These are phyloP conservation scores for Russula ochroleuca DNA, from an alignment of 768 basidiomycete genomes.

Conservation along the genomic window DNA sequence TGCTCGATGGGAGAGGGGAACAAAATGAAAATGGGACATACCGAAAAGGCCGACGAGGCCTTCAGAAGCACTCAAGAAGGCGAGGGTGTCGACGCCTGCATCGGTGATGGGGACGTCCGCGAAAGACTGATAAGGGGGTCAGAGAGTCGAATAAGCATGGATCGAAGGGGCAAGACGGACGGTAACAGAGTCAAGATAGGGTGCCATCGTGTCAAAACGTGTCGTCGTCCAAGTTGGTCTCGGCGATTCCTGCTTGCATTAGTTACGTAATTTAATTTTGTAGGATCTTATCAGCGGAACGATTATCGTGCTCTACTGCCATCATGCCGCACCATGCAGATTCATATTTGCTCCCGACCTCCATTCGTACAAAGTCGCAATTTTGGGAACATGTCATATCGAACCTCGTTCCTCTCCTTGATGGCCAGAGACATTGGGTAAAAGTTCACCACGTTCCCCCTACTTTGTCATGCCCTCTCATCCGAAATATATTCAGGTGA, in stretches of 20 bases:
- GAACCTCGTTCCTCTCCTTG: constrained; percentile 60
- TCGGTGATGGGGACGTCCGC: constrained; percentile 83
- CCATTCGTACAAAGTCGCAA: constrained; percentile 64
- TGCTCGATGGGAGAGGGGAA: neutral
- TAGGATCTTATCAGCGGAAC: constrained; percentile 21
- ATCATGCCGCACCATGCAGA: constrained; percentile 89
- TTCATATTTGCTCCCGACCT: constrained; percentile 62
- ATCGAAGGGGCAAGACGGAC: constrained; percentile 35
- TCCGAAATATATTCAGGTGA: constrained; percentile 46
- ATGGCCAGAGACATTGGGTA: constrained; percentile 76
- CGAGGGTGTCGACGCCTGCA: constrained; percentile 80
- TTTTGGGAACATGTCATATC: constrained; percentile 76
- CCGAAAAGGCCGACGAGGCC: constrained; percentile 91
- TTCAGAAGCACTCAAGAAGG: constrained; percentile 83
- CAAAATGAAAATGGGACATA: constrained; percentile 36
- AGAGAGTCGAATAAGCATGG: neutral
- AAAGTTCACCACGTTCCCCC: neutral
- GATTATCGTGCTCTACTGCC: neutral
- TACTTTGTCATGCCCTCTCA: constrained; percentile 4
- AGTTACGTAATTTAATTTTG: constrained; percentile 18
- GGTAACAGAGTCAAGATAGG: constrained; percentile 69
- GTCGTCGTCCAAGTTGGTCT: constrained; percentile 23
- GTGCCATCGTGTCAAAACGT: constrained; percentile 50
- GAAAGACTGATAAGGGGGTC: constrained; percentile 64
- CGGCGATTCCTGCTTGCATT: neutral